Evolutionary conservation across 441 rosid species (phyloP).

Genomic region (Populus hybrid): DNA sequence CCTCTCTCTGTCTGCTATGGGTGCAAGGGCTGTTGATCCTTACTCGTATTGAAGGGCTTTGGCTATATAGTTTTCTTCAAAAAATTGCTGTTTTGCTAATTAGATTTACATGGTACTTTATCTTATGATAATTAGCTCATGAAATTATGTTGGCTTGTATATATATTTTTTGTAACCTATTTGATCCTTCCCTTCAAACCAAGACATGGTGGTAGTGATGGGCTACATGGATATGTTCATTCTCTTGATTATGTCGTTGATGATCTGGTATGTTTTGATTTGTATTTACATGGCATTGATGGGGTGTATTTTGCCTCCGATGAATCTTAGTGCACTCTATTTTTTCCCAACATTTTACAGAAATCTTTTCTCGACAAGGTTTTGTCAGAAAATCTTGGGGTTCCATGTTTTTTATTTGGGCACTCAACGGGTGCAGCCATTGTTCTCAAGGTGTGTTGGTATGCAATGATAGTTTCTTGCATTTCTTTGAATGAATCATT

Average conservation of each 20-base stretch:
- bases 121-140: slow-evolving; percentile 1
- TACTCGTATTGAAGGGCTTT: background rate
- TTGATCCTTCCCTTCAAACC: slow-evolving; percentile 2
- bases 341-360: slow-evolving; percentile 30
- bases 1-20: background rate
- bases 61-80: background rate
- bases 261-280: slow-evolving; percentile 55
- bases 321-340: background rate
- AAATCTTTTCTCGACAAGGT: slow-evolving; percentile 64
- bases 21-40: background rate
- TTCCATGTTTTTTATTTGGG: slow-evolving; percentile 85
- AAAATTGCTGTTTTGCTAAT: background rate
- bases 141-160: background rate
- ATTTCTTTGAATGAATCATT: too few relatives aligned
- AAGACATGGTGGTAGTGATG: slow-evolving; percentile 98
- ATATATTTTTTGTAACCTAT: slow-evolving; percentile 1
- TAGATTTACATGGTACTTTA: background rate
- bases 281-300: slow-evolving; percentile 5
- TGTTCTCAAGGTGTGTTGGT: slow-evolving; percentile 55
- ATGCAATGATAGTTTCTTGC: background rate
- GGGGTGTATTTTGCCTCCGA: background rate
- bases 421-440: slow-evolving; percentile 94
- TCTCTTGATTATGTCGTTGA: slow-evolving; percentile 69
- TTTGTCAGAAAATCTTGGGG: slow-evolving; percentile 55
- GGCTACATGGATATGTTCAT: slow-evolving; percentile 82